phyloP scores from a whole-genome alignment of 768 basidiomycete species.

The Mycena leptocephala region DNA sequence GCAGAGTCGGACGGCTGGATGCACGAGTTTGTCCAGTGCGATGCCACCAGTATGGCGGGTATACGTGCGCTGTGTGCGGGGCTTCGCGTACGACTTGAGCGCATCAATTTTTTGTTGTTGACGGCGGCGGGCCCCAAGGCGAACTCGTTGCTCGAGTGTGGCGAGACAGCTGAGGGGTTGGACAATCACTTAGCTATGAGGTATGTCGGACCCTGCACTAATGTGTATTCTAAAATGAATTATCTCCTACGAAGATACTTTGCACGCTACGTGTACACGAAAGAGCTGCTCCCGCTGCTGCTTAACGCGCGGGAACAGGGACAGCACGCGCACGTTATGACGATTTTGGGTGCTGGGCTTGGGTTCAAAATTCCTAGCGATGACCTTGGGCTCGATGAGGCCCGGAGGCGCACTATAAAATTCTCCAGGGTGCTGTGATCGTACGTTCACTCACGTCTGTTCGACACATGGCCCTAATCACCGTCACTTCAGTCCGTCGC shows the following conservation, averaged over 20 bases:
- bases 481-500: neutral
- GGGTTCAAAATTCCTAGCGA: constrained; percentile 41
- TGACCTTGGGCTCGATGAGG: constrained; percentile 37
- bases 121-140: constrained; percentile 45
- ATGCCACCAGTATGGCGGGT: constrained; percentile 37
- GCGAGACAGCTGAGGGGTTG: constrained; percentile 53
- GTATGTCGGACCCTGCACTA: constrained; percentile 48
- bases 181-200: constrained; percentile 51
- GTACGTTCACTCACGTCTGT: neutral
- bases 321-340: constrained; percentile 23
- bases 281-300: constrained; percentile 52
- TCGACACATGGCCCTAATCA: neutral
- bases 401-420: neutral
- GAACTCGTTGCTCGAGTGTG: constrained; percentile 45
- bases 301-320: constrained; percentile 47
- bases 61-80: neutral
- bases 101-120: constrained; percentile 53
- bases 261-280: constrained; percentile 49
- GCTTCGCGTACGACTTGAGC: constrained; percentile 35
- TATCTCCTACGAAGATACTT: constrained; percentile 41
- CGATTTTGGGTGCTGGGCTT: constrained; percentile 18
- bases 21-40: constrained; percentile 47
- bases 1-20: constrained; percentile 18
- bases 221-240: constrained; percentile 44
- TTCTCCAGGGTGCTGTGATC: neutral